A percentile compares a stretch with the other conserved stretches of the same genome.
Conservation (phyloP, 495 filamentous ascomycete species). For the Penicillium coprophilum region DNA sequence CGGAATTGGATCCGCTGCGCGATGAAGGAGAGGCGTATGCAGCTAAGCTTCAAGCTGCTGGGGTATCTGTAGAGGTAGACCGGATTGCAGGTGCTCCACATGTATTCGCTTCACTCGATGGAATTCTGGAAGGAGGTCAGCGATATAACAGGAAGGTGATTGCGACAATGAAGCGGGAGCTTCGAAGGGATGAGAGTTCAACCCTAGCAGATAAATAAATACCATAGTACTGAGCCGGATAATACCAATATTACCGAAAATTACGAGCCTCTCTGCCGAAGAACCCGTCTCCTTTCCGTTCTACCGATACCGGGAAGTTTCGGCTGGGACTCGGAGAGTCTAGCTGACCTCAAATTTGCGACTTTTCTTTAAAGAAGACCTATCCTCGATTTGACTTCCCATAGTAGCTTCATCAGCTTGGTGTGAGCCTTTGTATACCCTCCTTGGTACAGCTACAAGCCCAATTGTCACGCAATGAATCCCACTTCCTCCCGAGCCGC, state of each 20-base stretch:
- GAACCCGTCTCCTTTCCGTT: constrained; percentile 15
- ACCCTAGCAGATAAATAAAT: constrained; percentile 5
- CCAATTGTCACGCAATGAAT: constrained; percentile 24
- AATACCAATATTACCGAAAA: not conserved
- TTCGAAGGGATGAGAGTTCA: constrained; percentile 21
- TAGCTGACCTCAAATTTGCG: constrained; percentile 19
- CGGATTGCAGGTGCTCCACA: constrained; percentile 39
- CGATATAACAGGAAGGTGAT: constrained; percentile 33
- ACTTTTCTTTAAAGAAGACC: constrained; percentile 19
- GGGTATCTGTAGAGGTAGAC: constrained; percentile 34
- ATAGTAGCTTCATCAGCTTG: constrained; percentile 6
- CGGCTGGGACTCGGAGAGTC: constrained; percentile 32
- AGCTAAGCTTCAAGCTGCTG: constrained; percentile 38
- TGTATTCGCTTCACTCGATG: constrained; percentile 35
- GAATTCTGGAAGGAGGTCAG: constrained; percentile 30
- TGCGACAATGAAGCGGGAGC: constrained; percentile 27
- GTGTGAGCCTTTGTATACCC: constrained; percentile 9
- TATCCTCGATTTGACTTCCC: constrained; percentile 7
- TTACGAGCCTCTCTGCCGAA: constrained; percentile 13
- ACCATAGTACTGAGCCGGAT: constrained; percentile 18
- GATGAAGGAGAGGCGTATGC: constrained; percentile 50
- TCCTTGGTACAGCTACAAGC: constrained; percentile 11
- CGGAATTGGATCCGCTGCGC: constrained; percentile 47
- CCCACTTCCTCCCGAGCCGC: constrained; percentile 41
- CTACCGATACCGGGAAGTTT: constrained; percentile 44